Evolutionary conservation across 2,329 filamentous ascomycete species (phyloP).

Genomic region (Sordariomycetes sp.): DNA sequence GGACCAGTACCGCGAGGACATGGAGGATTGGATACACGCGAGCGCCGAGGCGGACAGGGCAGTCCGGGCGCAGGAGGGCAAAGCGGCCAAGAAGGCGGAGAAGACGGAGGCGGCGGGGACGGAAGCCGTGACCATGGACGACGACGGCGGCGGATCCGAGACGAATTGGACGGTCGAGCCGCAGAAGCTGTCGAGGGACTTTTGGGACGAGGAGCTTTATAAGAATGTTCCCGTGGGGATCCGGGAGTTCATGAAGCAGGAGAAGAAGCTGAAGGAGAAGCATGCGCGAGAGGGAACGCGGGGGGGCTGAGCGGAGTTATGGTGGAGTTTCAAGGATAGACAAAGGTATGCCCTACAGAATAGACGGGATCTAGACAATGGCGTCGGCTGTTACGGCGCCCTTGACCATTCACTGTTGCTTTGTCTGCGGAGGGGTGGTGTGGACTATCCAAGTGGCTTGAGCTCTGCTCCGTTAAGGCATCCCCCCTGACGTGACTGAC

Average conservation of each 20-base stretch:
- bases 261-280: slow-evolving; percentile 76
- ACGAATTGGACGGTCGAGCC: slow-evolving; percentile 42
- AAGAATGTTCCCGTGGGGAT: slow-evolving; percentile 80
- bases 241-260: slow-evolving; percentile 91
- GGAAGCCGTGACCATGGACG: slow-evolving; percentile 52
- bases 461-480: background rate
- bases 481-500: background rate
- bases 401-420: too few species aligned
- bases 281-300: slow-evolving; percentile 43
- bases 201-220: slow-evolving; percentile 58
- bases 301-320: slow-evolving; percentile 20
- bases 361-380: background rate
- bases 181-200: slow-evolving; percentile 32
- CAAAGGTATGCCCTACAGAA: too few species aligned
- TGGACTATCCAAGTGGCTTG: too few species aligned
- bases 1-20: slow-evolving; percentile 81
- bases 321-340: background rate
- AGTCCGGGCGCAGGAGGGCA: slow-evolving; percentile 21
- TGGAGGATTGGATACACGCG: slow-evolving; percentile 73
- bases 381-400: too few species aligned
- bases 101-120: slow-evolving; percentile 16
- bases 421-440: too few species aligned
- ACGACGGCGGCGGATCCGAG: slow-evolving; percentile 66
- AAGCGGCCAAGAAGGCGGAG: slow-evolving; percentile 3
- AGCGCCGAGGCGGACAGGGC: slow-evolving; percentile 46